Base-by-base conservation (phyloP, 164 flowering plant genomes). In the Pachysandra terminalis region DNA sequence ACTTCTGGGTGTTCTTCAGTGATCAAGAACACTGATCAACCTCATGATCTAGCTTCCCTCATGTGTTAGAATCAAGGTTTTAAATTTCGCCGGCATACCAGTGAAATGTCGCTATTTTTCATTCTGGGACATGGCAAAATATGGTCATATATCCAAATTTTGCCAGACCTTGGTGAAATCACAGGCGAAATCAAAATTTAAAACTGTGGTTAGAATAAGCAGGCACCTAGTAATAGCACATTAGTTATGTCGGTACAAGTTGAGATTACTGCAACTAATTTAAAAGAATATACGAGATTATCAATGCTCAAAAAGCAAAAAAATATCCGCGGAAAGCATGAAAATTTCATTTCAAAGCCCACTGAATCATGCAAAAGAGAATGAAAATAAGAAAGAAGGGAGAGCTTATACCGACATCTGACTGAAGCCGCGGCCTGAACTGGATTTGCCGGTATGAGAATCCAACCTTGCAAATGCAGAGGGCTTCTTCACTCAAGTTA, bases 351-450 rank as follows among this genome's bases (percentile, higher is more conserved):
- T 55, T 64, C 26, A 14, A 19, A 22, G 54, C 12, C 5, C 14
- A 17, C 21, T 35, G 40, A 35, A 52, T 13, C 54, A 17, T 12
- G 15, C 3, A 32, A 32, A 23, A 37, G 21, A 9, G 5, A 6
- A 2, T 55, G 61, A 24, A 55, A 23, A 24, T 10, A 37, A 28
- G 8, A 55, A 55, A 24, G 1, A 10, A 1, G n/a, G 35, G 19
- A 56, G 19, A 21, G 41, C 68, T 66, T 32, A 32, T 66, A 66
- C 68, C 58, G 61, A 56, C 52, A 66, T 66, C 59, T 21, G 28
- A 54, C 56, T 21, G 3, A 28, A 55, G 22, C 51, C 40, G 23
- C 53, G 8, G 61, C 35, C 61, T 55, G 61, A 65, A 65, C 16
- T 56, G 53, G 21, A 9, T 24, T 56, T 41, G 9, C 37, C 22